These are phyloP conservation scores for Trichoderma sp. DNA, from an alignment of 2,329 filamentous ascomycete species.

Conservation along the genomic window DNA sequence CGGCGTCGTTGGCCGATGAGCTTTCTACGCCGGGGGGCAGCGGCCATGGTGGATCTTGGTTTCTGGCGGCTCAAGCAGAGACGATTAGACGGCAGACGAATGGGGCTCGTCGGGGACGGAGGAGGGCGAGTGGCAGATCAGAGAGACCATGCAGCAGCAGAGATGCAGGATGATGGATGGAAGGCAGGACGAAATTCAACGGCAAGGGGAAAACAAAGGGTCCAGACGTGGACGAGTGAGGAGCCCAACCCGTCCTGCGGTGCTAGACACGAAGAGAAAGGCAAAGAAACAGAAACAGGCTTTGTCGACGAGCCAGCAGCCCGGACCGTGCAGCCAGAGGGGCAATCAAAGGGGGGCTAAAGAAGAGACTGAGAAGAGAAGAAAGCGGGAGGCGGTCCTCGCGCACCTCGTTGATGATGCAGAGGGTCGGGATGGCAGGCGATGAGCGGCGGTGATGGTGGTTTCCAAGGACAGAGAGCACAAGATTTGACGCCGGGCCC, in stretches of 20 bases:
- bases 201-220: slow-evolving; percentile 15
- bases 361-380: slow-evolving; percentile 18
- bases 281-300: slow-evolving; percentile 27
- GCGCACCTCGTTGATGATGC: slow-evolving; percentile 29
- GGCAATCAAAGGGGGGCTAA: background rate
- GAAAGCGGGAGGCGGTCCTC: slow-evolving; percentile 25
- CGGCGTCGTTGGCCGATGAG: slow-evolving; percentile 69
- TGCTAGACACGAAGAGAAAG: slow-evolving; percentile 32
- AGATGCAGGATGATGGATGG: slow-evolving; percentile 26
- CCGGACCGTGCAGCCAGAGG: slow-evolving; percentile 13
- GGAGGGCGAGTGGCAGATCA: slow-evolving; percentile 35
- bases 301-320: slow-evolving; percentile 17
- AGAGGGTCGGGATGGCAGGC: slow-evolving; percentile 27
- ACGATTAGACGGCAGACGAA: slow-evolving; percentile 39
- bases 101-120: slow-evolving; percentile 38
- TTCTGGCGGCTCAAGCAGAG: slow-evolving; percentile 31
- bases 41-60: slow-evolving; percentile 41
- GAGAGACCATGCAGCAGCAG: slow-evolving; percentile 38
- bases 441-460: slow-evolving; percentile 37
- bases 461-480: slow-evolving; percentile 31
- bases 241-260: slow-evolving; percentile 34
- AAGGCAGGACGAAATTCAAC: slow-evolving; percentile 15
- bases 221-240: slow-evolving; percentile 16
- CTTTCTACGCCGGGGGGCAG: slow-evolving; percentile 62
- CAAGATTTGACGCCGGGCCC: slow-evolving; percentile 38